Conservation (phyloP, 2,329 filamentous ascomycete species). For the Hirsutella thompsonii region DNA sequence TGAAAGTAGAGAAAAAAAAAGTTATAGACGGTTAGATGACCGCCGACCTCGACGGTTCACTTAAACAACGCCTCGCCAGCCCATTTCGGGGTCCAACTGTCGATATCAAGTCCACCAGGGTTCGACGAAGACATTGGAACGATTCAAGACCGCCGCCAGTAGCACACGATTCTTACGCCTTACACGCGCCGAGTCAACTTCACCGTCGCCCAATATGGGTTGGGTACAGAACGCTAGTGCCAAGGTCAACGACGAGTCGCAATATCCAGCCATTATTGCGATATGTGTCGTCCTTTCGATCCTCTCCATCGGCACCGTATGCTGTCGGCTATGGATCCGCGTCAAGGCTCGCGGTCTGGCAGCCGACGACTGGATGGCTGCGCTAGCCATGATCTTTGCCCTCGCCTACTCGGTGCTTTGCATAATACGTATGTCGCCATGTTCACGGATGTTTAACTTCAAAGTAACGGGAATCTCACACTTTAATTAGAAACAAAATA, state of each 20-base stretch:
- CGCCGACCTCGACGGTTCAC: background rate
- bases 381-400: conserved; percentile 29
- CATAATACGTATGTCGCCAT: conserved; percentile 29
- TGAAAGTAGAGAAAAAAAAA: background rate
- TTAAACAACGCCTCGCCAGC: background rate
- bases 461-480: too few species aligned
- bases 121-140: background rate
- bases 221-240: conserved; percentile 37
- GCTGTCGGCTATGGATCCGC: conserved; percentile 27
- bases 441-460: background rate
- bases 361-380: conserved; percentile 31
- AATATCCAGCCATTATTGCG: conserved; percentile 34
- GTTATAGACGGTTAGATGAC: background rate
- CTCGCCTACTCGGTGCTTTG: conserved; percentile 35
- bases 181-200: background rate
- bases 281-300: conserved; percentile 31
- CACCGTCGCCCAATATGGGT: conserved; percentile 20
- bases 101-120: background rate
- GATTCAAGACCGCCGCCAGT: too few species aligned
- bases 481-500: conserved; percentile 44
- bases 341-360: conserved; percentile 28
- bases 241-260: conserved; percentile 30
- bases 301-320: conserved; percentile 27
- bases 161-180: too few species aligned
- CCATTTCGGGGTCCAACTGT: background rate